A percentile compares a stretch with the other conserved stretches of the same genome.
Evolutionary conservation across 2,329 filamentous ascomycete species (phyloP).

Genomic region (Bipolaris victoriae): DNA sequence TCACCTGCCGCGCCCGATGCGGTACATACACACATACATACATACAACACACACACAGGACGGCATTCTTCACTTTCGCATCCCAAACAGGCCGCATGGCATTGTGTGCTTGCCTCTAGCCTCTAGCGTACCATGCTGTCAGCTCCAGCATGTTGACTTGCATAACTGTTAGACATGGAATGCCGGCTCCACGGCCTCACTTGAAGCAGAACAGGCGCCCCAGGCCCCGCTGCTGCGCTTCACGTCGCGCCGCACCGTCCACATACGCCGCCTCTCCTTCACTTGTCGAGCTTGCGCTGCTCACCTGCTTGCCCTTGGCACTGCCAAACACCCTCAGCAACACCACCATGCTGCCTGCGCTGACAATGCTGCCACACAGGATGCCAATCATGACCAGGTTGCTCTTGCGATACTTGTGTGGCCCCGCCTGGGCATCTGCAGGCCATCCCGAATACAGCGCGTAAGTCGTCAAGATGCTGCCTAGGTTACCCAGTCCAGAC

Average conservation of each 20-base stretch:
- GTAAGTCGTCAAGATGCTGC: constrained; percentile 86
- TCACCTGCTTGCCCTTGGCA: constrained; percentile 45
- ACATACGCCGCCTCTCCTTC: constrained; percentile 62
- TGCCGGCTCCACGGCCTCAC: constrained; percentile 23
- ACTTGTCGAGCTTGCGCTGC: constrained; percentile 39
- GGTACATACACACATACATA: too few relatives aligned
- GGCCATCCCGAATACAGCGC: constrained; percentile 88
- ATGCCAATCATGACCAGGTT: constrained; percentile 91
- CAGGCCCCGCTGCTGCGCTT: constrained; percentile 51
- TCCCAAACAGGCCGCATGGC: neutral
- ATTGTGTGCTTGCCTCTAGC: neutral
- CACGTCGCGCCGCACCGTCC: constrained; percentile 51
- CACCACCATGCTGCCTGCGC: constrained; percentile 71
- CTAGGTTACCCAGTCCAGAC: constrained; percentile 84
- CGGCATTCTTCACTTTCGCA: neutral
- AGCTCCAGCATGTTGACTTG: constrained; percentile 40
- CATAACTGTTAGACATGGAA: constrained; percentile 20
- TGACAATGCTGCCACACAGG: constrained; percentile 75
- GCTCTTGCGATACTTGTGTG: constrained; percentile 77
- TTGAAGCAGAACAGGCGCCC: constrained; percentile 43
- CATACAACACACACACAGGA: too few relatives aligned
- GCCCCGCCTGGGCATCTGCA: constrained; percentile 68
- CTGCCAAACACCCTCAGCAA: constrained; percentile 59
- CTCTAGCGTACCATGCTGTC: constrained; percentile 24
- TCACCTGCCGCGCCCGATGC: neutral